Evolutionary conservation across 1,139 yeast species (phyloP).

Genomic region (Hansenula lynferdii): DNA sequence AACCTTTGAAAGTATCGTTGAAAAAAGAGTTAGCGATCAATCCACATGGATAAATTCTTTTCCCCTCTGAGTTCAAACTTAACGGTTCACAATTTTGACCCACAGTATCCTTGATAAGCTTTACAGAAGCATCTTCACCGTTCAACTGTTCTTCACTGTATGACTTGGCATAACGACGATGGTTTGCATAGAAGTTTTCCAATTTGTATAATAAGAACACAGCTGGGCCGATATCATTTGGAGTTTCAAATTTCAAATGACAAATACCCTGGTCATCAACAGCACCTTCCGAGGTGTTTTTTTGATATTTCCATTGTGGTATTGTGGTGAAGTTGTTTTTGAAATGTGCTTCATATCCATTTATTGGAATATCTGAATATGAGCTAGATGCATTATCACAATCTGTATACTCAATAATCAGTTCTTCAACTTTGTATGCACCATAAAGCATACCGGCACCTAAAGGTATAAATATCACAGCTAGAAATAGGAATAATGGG

Average conservation of each 20-base stretch:
- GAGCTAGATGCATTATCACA: conserved; percentile 59
- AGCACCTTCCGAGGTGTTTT: conserved; percentile 45
- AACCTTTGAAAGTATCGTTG: conserved; percentile 71
- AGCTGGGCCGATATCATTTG: conserved; percentile 69
- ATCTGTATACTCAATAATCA: conserved; percentile 74
- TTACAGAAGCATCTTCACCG: conserved; percentile 60
- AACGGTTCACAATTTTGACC: conserved; percentile 92
- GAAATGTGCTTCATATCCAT: conserved; percentile 52
- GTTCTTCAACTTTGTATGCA: conserved; percentile 69
- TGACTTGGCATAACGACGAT: conserved; percentile 87
- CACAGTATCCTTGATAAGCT: conserved; percentile 54
- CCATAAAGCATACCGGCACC: conserved; percentile 92
- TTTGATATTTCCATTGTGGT: conserved; percentile 66
- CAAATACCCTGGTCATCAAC: conserved; percentile 55
- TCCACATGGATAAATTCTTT: conserved; percentile 86
- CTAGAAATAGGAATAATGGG: conserved; percentile 70
- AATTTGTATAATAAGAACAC: conserved; percentile 76
- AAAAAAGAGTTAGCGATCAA: conserved; percentile 89
- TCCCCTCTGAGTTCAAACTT: conserved; percentile 44
- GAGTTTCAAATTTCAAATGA: conserved; percentile 72
- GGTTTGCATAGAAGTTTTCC: conserved; percentile 86
- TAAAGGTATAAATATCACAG: conserved; percentile 82
- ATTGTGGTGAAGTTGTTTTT: conserved; percentile 27
- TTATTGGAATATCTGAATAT: conserved; percentile 58
- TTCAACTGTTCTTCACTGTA: conserved; percentile 86